Base-by-base conservation (phyloP, 495 filamentous ascomycete species). In the Xylaria castorea region DNA sequence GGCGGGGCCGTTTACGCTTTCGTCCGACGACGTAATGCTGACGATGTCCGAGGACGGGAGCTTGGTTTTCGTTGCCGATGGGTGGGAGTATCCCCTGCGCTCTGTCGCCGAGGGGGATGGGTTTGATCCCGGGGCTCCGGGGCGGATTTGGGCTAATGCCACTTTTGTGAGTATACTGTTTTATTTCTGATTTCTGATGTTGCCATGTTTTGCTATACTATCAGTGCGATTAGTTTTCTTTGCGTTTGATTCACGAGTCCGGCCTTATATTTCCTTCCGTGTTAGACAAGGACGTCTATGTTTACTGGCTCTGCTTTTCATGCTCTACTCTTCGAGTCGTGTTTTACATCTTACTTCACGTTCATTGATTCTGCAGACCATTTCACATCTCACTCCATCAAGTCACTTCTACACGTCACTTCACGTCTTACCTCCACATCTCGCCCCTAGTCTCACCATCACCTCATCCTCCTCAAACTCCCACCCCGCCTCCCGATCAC, bases 21-120 rank as follows among this genome's bases (percentile, higher is more conserved):
- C 79, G 1, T 83, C 81, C 8, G 66, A 76, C 0, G 82, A 86
- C 67, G 79, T 77, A 2, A 75, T 70, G 25, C 78, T 89, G 0
- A 71, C 60, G 0, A 68, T 88, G 3, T 71, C 75, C 22, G 38
- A 57, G 0, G 58, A 75, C 22, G 82, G 83, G 0, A 75, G 75
- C 30, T 75, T 89, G 4, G 70, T 75, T 0, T 89, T 88, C 71
- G 74, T 70, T 1, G 74, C 83, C 16, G 87, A 89, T 65, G 84
- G 85, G n/a, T 86, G 81, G 72, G 75, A 79, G 22, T 89, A 89
- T 74, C 87, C 85, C 0, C 83, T 89, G 18, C 86, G 85, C 0
- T 83, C 81, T 3, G 74, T 80, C 46, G 69, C 73, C 6, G 70
- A 74, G 40, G 48, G 50, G 4, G 81, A 82, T 40, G 80, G 77